phyloP scores from a whole-genome alignment of 192 early-diverging fungal genomes.

The Coemansia pectinata region DNA sequence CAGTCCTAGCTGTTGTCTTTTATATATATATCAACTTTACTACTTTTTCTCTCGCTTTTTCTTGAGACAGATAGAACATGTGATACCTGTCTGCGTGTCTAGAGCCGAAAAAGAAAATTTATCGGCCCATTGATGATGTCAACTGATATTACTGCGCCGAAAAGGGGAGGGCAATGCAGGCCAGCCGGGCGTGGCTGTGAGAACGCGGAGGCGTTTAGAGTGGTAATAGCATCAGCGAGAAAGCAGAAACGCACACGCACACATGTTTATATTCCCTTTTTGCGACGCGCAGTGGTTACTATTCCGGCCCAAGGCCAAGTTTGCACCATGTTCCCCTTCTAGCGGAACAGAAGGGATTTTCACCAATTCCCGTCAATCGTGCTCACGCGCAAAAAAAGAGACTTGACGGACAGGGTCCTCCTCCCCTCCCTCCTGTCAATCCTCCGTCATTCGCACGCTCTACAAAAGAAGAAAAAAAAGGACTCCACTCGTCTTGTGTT shows the following conservation, averaged over 20 bases:
- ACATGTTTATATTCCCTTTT: neutral
- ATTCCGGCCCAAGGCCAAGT: neutral
- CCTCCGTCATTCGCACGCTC: neutral
- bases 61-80: conserved; percentile 1
- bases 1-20: neutral
- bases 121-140: neutral
- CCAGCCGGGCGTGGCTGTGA: conserved; percentile 5
- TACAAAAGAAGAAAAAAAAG: neutral
- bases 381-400: neutral
- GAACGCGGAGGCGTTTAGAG: neutral
- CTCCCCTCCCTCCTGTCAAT: neutral
- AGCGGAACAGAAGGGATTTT: neutral
- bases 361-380: neutral
- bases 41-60: conserved; percentile 8
- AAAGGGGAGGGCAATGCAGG: conserved; percentile 4
- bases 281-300: neutral
- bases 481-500: too few species aligned
- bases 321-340: neutral
- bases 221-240: neutral
- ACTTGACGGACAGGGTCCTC: neutral
- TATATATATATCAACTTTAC: neutral
- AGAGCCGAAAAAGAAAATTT: neutral
- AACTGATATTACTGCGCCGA: neutral
- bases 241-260: conserved; percentile 4
- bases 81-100: neutral